Conservation (phyloP, 2,329 filamentous ascomycete genomes). For the Knoxdaviesia proteae region DNA sequence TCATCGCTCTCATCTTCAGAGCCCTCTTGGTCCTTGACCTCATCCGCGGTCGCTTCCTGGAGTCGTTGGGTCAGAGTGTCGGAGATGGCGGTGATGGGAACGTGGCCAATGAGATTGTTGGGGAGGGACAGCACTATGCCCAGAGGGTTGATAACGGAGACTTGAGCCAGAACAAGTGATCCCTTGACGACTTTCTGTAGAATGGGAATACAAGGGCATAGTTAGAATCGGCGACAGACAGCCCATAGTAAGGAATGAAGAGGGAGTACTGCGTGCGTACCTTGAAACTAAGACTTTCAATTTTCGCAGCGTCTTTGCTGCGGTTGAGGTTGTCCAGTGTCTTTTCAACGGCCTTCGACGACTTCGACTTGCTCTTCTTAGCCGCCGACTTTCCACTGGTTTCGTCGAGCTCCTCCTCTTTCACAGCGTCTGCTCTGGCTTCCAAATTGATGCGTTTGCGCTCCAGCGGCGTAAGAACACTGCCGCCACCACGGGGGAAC, state of each 20-base stretch:
- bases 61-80: slow-evolving; percentile 56
- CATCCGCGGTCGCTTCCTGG: slow-evolving; percentile 39
- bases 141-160: slow-evolving; percentile 60
- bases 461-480: slow-evolving; percentile 77
- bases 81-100: slow-evolving; percentile 83
- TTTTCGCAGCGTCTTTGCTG: slow-evolving; percentile 40
- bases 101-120: slow-evolving; percentile 80
- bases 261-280: slow-evolving; percentile 21
- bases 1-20: slow-evolving; percentile 32
- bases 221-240: slow-evolving; percentile 1
- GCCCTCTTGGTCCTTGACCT: slow-evolving; percentile 9
- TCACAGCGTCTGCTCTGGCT: slow-evolving; percentile 76
- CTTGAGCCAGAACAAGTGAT: slow-evolving; percentile 70
- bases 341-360: slow-evolving; percentile 28
- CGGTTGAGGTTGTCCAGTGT: slow-evolving; percentile 22
- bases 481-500: slow-evolving; percentile 83
- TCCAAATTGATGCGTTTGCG: slow-evolving; percentile 92
- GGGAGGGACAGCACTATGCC: slow-evolving; percentile 68
- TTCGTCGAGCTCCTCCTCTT: slow-evolving; percentile 50
- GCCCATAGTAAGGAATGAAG: background rate
- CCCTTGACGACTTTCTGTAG: slow-evolving; percentile 60
- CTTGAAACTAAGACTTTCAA: slow-evolving; percentile 81
- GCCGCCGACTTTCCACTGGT: slow-evolving; percentile 7
- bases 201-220: slow-evolving; percentile 4
- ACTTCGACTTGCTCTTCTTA: slow-evolving; percentile 31